A percentile compares a stretch with the other conserved stretches of the same genome.
Evolutionary conservation across 2,329 filamentous ascomycete genomes (phyloP).

Genomic region (Ceratocystis eucalypticola): DNA sequence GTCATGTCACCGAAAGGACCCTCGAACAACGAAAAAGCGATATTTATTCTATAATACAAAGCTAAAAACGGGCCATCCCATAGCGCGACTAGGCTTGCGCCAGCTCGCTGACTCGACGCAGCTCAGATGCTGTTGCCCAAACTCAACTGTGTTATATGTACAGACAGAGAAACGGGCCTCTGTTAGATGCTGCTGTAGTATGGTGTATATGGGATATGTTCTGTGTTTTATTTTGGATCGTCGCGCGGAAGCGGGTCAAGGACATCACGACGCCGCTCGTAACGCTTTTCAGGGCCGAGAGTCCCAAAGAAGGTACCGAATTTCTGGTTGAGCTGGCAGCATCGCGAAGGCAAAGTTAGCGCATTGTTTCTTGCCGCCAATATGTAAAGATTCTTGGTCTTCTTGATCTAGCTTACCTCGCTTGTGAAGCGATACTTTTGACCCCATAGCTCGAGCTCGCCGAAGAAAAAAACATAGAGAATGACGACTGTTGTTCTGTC

Average conservation of each 20-base stretch:
- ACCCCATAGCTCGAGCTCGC: conserved; percentile 35
- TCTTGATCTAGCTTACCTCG: conserved; percentile 25
- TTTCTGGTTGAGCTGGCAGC: conserved; percentile 11
- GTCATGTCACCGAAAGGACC: background rate
- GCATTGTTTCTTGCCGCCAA: background rate
- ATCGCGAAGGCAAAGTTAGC: background rate
- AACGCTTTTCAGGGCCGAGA: conserved; percentile 31
- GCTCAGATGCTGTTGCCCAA: background rate
- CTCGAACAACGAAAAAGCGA: background rate
- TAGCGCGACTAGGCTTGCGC: background rate
- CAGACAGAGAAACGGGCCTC: background rate
- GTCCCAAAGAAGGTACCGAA: conserved; percentile 30
- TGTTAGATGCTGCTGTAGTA: background rate
- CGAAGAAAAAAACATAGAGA: conserved; percentile 30
- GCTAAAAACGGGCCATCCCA: background rate
- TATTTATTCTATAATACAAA: background rate
- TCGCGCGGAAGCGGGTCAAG: conserved; percentile 22
- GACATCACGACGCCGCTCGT: conserved; percentile 30
- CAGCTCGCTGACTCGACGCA: background rate
- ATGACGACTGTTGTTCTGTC: conserved; percentile 25
- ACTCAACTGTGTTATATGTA: background rate
- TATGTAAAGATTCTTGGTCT: background rate
- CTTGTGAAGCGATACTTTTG: conserved; percentile 31
- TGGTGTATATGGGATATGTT: background rate
- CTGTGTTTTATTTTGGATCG: background rate